These are phyloP conservation scores for Barbarea vulgaris DNA, from an alignment of 345 rosid genomes.

Conservation along the genomic window DNA sequence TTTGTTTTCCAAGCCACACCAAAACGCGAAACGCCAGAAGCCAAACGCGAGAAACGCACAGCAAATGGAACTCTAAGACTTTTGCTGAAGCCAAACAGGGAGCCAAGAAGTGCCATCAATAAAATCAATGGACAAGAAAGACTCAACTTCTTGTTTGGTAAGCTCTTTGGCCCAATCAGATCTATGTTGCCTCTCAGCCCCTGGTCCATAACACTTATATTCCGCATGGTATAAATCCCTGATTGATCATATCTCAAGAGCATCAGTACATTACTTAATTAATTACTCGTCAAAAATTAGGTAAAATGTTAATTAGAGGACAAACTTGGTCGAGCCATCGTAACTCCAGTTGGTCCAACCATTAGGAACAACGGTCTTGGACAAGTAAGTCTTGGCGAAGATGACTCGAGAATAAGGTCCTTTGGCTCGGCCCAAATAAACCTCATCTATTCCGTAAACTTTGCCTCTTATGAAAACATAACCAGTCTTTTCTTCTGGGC, in stretches of 20 bases:
- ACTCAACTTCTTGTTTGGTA: slow-evolving; percentile 57
- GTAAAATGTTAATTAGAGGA: neutral
- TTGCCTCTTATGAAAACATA: slow-evolving; percentile 72
- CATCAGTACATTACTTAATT: neutral
- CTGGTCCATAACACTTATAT: slow-evolving; percentile 77
- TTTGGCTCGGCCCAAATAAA: slow-evolving; percentile 74
- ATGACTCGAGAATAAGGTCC: slow-evolving; percentile 72
- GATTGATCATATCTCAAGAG: slow-evolving; percentile 16
- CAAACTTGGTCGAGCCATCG: slow-evolving; percentile 62
- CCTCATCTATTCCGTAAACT: slow-evolving; percentile 67
- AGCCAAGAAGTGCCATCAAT: slow-evolving; percentile 82
- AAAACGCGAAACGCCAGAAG: slow-evolving; percentile 17
- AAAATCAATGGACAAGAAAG: slow-evolving; percentile 63
- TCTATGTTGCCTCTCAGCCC: slow-evolving; percentile 51
- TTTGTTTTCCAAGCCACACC: slow-evolving; percentile 24
- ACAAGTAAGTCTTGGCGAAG: slow-evolving; percentile 69
- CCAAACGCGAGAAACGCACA: slow-evolving; percentile 3
- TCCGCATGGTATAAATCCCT: slow-evolving; percentile 73
- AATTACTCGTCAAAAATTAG: neutral
- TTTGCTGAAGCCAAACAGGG: slow-evolving; percentile 54
- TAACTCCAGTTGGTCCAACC: slow-evolving; percentile 96
- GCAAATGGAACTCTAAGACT: slow-evolving; percentile 23
- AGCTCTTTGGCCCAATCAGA: slow-evolving; percentile 71
- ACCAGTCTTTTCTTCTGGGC: slow-evolving; percentile 56
- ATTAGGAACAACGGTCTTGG: slow-evolving; percentile 60